Evolutionary conservation across 192 early-diverging fungal species (phyloP).

Genomic region (Dissophora ornata): DNA sequence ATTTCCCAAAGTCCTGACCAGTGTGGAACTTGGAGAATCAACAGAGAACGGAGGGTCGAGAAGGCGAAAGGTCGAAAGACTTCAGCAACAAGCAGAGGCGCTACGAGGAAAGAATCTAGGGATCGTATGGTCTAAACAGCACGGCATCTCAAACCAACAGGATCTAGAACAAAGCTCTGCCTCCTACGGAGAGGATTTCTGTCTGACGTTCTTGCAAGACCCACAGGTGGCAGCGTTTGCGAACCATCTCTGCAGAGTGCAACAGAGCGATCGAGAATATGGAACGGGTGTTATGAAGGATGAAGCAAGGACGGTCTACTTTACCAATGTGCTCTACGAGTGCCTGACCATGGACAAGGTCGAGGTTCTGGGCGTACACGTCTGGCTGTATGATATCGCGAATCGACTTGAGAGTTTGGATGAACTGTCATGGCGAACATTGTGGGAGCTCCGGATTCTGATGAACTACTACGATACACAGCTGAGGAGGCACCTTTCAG

Average conservation of each 20-base stretch:
- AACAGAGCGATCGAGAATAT: not conserved
- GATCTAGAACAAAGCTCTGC: conserved; percentile 13
- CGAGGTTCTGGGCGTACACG: conserved; percentile 58
- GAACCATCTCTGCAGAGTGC: conserved; percentile 38
- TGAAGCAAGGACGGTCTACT: conserved; percentile 47
- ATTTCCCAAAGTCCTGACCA: conserved; percentile 33
- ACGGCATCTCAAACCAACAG: not conserved
- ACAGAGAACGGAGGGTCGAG: conserved; percentile 6
- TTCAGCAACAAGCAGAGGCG: not conserved
- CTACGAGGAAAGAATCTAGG: not conserved
- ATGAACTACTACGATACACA: conserved; percentile 36
- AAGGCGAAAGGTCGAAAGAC: conserved; percentile 1
- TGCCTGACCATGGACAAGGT: conserved; percentile 64
- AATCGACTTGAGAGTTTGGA: conserved; percentile 25
- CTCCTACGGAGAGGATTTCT: conserved; percentile 35
- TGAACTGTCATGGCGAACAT: conserved; percentile 21
- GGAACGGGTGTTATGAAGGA: conserved; percentile 35
- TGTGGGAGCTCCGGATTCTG: conserved; percentile 41
- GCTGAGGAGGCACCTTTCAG: conserved; percentile 7
- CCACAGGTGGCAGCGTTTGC: conserved; percentile 57
- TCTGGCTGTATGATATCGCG: conserved; percentile 55
- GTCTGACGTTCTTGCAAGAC: conserved; percentile 40
- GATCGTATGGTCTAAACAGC: not conserved
- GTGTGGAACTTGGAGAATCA: not conserved
- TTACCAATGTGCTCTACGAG: conserved; percentile 60